phyloP scores from a whole-genome alignment of 2,329 filamentous ascomycete species.

The Cyphellophora attinorum region DNA sequence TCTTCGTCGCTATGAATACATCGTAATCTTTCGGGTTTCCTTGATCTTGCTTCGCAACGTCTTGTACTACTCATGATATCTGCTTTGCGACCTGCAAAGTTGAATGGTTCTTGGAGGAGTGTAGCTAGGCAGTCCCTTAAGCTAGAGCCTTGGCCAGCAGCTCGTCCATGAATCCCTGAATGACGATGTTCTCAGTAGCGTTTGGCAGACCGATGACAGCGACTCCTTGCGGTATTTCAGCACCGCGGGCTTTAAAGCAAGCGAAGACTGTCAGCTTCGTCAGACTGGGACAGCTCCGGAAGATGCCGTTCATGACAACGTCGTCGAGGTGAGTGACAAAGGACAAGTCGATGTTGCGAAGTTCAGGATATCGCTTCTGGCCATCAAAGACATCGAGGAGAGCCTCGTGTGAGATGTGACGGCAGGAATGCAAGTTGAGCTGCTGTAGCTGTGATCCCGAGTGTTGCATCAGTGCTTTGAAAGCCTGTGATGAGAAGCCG shows the following conservation, averaged over 20 bases:
- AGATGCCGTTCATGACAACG: slow-evolving; percentile 33
- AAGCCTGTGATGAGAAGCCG: slow-evolving; percentile 66
- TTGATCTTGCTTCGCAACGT: too few species aligned
- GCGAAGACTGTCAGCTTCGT: slow-evolving; percentile 52
- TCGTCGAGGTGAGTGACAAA: slow-evolving; percentile 46
- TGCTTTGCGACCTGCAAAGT: too few species aligned
- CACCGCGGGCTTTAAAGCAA: slow-evolving; percentile 50
- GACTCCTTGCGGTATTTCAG: slow-evolving; percentile 49
- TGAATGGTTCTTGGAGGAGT: too few species aligned
- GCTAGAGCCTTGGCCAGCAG: background rate
- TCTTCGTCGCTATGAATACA: too few species aligned
- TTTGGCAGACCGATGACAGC: slow-evolving; percentile 51
- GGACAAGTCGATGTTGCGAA: slow-evolving; percentile 65
- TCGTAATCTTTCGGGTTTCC: too few species aligned
- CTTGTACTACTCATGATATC: too few species aligned
- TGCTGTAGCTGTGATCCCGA: slow-evolving; percentile 57
- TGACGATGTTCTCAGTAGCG: slow-evolving; percentile 45
- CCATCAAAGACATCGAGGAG: slow-evolving; percentile 66
- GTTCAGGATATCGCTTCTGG: slow-evolving; percentile 54
- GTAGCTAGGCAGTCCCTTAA: too few species aligned
- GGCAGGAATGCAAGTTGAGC: slow-evolving; percentile 73
- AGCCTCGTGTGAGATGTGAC: slow-evolving; percentile 63
- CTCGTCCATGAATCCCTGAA: background rate
- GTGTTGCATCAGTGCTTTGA: slow-evolving; percentile 74
- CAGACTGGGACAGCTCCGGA: slow-evolving; percentile 36